Evolutionary conservation across 1,139 yeast genomes (phyloP).

Genomic region (Eremothecium sinecaudum): DNA sequence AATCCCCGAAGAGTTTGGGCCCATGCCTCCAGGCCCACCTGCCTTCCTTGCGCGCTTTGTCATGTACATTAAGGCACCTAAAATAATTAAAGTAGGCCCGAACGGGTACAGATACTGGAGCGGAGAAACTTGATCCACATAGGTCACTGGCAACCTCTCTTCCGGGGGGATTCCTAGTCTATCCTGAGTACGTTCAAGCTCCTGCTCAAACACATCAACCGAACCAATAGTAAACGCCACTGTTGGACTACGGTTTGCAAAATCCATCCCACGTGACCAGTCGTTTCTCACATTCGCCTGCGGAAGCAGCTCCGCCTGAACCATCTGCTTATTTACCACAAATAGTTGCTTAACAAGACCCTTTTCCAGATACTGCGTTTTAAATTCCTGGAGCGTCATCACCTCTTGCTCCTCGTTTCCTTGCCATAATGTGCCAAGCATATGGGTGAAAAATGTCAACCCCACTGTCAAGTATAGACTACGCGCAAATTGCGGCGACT

Average conservation of each 20-base stretch:
- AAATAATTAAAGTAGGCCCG: constrained; percentile 70
- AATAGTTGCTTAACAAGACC: constrained; percentile 70
- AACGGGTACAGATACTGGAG: constrained; percentile 60
- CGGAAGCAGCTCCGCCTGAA: constrained; percentile 62
- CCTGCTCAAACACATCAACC: constrained; percentile 81
- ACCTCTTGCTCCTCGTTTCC: constrained; percentile 32
- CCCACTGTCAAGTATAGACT: constrained; percentile 33
- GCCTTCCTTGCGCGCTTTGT: constrained; percentile 42
- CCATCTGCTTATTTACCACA: constrained; percentile 71
- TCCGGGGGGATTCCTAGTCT: constrained; percentile 51
- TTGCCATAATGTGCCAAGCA: constrained; percentile 30
- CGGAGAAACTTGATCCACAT: constrained; percentile 57
- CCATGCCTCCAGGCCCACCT: constrained; percentile 40
- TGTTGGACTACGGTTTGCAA: constrained; percentile 22
- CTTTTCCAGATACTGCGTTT: constrained; percentile 67
- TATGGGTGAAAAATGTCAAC: constrained; percentile 32
- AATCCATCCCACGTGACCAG: background rate
- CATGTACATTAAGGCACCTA: constrained; percentile 79
- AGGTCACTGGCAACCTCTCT: constrained; percentile 77
- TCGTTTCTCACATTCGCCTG: constrained; percentile 34
- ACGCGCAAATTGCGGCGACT: constrained; percentile 34
- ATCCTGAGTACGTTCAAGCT: constrained; percentile 66
- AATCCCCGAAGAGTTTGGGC: constrained; percentile 45
- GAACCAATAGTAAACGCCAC: constrained; percentile 80
- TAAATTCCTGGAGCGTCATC: constrained; percentile 86